Evolutionary conservation across 495 filamentous ascomycete genomes (phyloP).

Genomic region (Lasiosphaeria miniovina): DNA sequence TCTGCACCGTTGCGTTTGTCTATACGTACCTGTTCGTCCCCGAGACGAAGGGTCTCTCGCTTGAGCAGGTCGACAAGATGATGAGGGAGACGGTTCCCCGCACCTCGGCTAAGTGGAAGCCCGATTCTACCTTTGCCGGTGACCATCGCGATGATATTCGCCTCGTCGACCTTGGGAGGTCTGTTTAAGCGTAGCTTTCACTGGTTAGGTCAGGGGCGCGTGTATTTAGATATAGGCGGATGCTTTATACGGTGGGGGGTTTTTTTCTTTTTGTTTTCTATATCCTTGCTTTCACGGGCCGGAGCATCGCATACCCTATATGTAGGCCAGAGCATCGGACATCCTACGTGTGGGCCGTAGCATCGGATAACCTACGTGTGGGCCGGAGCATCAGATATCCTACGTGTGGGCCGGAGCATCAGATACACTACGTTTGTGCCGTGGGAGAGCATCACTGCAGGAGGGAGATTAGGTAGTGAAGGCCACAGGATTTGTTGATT

Average conservation of each 20-base stretch:
- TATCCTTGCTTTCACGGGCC: background rate
- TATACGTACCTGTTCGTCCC: conserved; percentile 79
- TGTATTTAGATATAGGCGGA: background rate
- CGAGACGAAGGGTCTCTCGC: conserved; percentile 83
- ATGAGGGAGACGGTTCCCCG: conserved; percentile 77
- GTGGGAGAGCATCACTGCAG: no score
- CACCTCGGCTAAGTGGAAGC: conserved; percentile 67
- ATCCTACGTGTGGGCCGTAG: no score
- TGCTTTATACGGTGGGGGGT: background rate
- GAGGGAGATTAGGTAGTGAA: no score
- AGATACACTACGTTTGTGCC: no score
- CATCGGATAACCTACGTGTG: no score
- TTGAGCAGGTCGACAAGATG: conserved; percentile 89
- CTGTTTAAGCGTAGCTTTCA: conserved; percentile 13
- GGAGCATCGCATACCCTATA: no score
- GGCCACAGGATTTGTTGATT: no score
- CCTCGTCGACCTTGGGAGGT: conserved; percentile 1
- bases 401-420: no score
- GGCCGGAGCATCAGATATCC: no score
- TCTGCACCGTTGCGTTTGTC: conserved; percentile 62
- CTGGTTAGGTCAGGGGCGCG: background rate
- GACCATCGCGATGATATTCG: conserved; percentile 11
- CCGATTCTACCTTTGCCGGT: conserved; percentile 63
- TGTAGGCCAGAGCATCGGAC: no score
- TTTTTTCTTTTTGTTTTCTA: background rate